Conservation (phyloP, 2,329 filamentous ascomycete genomes). For the Cadophora gregata region DNA sequence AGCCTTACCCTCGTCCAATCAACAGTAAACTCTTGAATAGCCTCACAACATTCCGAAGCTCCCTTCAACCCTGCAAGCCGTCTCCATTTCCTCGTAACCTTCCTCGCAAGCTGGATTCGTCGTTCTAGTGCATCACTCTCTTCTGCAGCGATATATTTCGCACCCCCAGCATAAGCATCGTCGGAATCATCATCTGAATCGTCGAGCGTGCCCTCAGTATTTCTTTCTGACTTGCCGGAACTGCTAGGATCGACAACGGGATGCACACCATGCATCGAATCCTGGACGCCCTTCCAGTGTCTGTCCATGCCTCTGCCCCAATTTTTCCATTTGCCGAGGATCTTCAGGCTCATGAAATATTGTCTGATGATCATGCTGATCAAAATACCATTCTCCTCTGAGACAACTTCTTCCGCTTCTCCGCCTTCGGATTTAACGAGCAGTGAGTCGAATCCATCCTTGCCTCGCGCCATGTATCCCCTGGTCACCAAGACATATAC, state of each 20-base stretch:
- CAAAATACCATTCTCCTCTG: slow-evolving; percentile 27
- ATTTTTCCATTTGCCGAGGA: slow-evolving; percentile 26
- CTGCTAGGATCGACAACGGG: slow-evolving; percentile 14
- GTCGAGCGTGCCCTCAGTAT: slow-evolving; percentile 14
- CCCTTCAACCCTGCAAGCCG: slow-evolving; percentile 26
- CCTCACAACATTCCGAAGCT: slow-evolving; percentile 22
- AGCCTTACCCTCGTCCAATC: slow-evolving; percentile 26
- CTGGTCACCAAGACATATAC: slow-evolving; percentile 23
- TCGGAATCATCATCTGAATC: slow-evolving; percentile 20
- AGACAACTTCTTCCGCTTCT: slow-evolving; percentile 25
- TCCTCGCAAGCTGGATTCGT: slow-evolving; percentile 23
- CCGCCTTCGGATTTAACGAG: slow-evolving; percentile 25
- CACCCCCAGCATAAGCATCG: background rate
- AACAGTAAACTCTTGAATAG: slow-evolving; percentile 20
- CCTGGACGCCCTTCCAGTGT: slow-evolving; percentile 29
- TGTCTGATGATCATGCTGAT: slow-evolving; percentile 30
- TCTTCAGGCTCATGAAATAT: slow-evolving; percentile 30
- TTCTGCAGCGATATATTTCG: background rate
- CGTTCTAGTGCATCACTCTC: slow-evolving; percentile 15
- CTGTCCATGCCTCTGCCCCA: slow-evolving; percentile 28
- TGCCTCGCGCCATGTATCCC: slow-evolving; percentile 28
- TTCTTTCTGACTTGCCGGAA: background rate
- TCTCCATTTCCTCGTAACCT: slow-evolving; percentile 29
- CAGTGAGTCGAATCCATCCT: slow-evolving; percentile 26
- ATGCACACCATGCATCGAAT: slow-evolving; percentile 17